Evolutionary conservation across 2,329 filamentous ascomycete species (phyloP).

Genomic region (Aspergillus ruber): DNA sequence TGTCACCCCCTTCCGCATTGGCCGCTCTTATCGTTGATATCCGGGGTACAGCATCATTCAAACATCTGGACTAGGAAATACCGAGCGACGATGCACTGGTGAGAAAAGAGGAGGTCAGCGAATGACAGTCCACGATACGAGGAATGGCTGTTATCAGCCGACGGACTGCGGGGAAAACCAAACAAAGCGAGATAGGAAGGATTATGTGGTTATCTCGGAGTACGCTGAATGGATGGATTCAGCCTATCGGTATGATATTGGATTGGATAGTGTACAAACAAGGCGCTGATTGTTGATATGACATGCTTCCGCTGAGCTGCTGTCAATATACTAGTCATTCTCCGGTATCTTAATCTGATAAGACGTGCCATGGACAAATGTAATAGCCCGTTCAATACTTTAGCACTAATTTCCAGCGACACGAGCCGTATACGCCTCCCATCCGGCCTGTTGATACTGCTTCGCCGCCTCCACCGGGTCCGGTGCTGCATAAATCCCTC

Average conservation of each 20-base stretch:
- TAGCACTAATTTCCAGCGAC: slow-evolving; percentile 8
- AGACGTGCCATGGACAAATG: not conserved
- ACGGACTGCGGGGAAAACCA: not conserved
- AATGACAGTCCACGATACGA: not conserved
- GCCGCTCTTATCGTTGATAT: not conserved
- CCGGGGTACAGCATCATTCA: not conserved
- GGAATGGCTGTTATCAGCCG: not conserved
- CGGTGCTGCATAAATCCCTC: slow-evolving; percentile 41
- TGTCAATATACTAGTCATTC: not conserved
- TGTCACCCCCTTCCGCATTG: too few relatives aligned
- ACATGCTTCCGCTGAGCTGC: too few relatives aligned
- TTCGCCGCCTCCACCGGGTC: slow-evolving; percentile 40
- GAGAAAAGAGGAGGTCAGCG: not conserved
- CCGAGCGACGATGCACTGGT: not conserved
- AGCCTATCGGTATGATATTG: too few relatives aligned
- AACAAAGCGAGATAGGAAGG: slow-evolving; percentile 4
- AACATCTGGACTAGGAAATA: not conserved
- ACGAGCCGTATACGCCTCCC: slow-evolving; percentile 40
- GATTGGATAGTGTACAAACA: too few relatives aligned
- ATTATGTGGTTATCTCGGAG: not conserved
- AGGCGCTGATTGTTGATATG: too few relatives aligned
- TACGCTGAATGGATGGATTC: not conserved
- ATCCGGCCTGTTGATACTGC: slow-evolving; percentile 41
- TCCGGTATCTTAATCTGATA: not conserved
- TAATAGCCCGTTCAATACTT: too few relatives aligned